A percentile compares a stretch with the other conserved stretches of the same genome.
Evolutionary conservation across 2,329 filamentous ascomycete genomes (phyloP).

Genomic region (Verruconis gallopava): DNA sequence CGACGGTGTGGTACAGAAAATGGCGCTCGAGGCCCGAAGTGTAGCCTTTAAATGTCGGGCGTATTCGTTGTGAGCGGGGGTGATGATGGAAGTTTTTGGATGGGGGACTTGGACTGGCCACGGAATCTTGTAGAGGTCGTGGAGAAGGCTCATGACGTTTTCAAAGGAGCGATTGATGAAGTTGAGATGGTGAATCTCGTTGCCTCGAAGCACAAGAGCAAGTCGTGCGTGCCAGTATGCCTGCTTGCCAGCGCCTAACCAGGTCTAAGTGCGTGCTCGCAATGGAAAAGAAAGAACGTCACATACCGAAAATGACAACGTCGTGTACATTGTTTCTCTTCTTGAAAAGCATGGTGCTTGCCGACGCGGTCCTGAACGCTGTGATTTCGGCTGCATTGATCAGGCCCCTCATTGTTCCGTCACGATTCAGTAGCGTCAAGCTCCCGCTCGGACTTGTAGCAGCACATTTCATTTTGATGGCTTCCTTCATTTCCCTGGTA

Average conservation of each 20-base stretch:
- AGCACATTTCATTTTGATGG: conserved; percentile 4
- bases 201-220: conserved; percentile 56
- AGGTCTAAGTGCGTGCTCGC: conserved; percentile 25
- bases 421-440: conserved; percentile 44
- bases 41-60: conserved; percentile 55
- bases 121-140: conserved; percentile 34
- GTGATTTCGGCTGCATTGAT: conserved; percentile 57
- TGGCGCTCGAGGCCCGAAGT: conserved; percentile 59
- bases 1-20: conserved; percentile 81
- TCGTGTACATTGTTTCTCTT: conserved; percentile 58
- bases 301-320: conserved; percentile 27
- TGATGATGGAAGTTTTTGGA: conserved; percentile 54
- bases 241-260: conserved; percentile 81
- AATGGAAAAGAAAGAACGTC: conserved; percentile 16
- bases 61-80: conserved; percentile 58
- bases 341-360: conserved; percentile 47
- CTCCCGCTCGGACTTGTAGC: conserved; percentile 42
- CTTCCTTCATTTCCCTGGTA: conserved; percentile 3
- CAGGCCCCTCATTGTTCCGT: conserved; percentile 46
- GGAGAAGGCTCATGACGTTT: conserved; percentile 39
- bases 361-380: conserved; percentile 54
- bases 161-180: conserved; percentile 68
- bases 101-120: conserved; percentile 15
- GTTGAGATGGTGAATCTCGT: conserved; percentile 64
- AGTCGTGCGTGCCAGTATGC: conserved; percentile 91